Base-by-base conservation (phyloP, 345 rosid genomes). In the Aethionema arabicum region DNA sequence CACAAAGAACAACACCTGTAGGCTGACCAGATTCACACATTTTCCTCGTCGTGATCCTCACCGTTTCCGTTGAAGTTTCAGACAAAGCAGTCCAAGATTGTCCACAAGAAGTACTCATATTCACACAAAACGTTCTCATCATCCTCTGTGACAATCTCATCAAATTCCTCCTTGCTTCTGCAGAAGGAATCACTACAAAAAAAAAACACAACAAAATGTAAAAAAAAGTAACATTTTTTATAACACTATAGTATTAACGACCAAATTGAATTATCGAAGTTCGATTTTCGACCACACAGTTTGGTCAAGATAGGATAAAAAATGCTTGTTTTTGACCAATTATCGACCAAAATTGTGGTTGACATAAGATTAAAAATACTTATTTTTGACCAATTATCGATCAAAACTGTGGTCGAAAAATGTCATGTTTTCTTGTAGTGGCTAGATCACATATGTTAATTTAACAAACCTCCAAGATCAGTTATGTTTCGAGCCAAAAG, bases 1-100 rank as follows among this genome's bases (percentile, higher is more conserved):
- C 95, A 11, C 85, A 77, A 6, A 93, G 95, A 74, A 93, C 80
- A 31, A 93, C 74, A 0, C 99, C 95, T 13, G 78, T 79, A 32
- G 90, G 96, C 13, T 93, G 97, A 32, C 99, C 95, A 1, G 85
- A 79, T 63, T 80, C 97, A 0, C 78, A 77, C 51, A 75, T 67
- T 72, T 87, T 90, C 78, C 95, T 81, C 2, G 88, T 81, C 0
- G 87, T 84, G 65, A 93, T 83, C 39, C 99, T 75, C 38, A 93
- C 90, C 0, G 91, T 80, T 63, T 84, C 85, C 3, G 84, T 80
- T 0, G 49, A 39, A 0, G 91, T 77, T 37, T 90, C 91, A 0
- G 96, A 82, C 27, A 87, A 62, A 11, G 91, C 82, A 0, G 97
- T 93, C 99, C 99, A 93, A 6, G 88, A 79, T 63, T 93, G 95